Base-by-base conservation (phyloP, 1,284 basidiomycete genomes). In the Schizopora paradoxa region DNA sequence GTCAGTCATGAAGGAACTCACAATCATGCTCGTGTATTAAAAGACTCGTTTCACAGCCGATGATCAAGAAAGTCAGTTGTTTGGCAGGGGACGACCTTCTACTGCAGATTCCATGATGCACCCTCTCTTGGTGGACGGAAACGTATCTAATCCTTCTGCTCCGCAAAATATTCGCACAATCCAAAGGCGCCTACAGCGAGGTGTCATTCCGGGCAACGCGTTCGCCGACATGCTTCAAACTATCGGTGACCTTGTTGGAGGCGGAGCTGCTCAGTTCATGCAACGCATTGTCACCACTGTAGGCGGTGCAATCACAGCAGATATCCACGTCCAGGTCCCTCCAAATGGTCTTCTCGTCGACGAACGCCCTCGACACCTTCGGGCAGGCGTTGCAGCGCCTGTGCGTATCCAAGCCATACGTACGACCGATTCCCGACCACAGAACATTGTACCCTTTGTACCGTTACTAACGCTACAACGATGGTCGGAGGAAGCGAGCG, bases 401-500 rank as follows among this genome's bases (percentile, higher is more conserved):
- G 72, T 83, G 25, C 73, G 79, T 36, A 67, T 81, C n/a, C 67
- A 77, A 45, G 64, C 71, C 13, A 66, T 74, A 19, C 73, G 79
- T 42, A 64, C 68, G 14, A 63, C 70, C 25, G 74, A 75, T 18
- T 61, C 62, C 18, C 70, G 73, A 19, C 58, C 70, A 25, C 74
- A 79, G 43, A 66, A 68, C 25, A 76, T 77, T 27, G 77, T 77
- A 23, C n/a, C n/a, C n/a, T 77, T 89, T 41, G 82, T 86, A 41
- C 93, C 93, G 2, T 66, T 90, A 49, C 67, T 85, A 7, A 97
- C 95, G 0, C 61, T 83, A n/a, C 85, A 89, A 57, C 79, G 95
- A 36, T 98, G 95, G 94, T 68, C 76, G 1, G 93, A 97, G 58
- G 94, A 96, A 64, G 79, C 79, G 45, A 87, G 86, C 56, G 83